Conservation (phyloP, 441 rosid genomes). For the Bruguiera hainesii region DNA sequence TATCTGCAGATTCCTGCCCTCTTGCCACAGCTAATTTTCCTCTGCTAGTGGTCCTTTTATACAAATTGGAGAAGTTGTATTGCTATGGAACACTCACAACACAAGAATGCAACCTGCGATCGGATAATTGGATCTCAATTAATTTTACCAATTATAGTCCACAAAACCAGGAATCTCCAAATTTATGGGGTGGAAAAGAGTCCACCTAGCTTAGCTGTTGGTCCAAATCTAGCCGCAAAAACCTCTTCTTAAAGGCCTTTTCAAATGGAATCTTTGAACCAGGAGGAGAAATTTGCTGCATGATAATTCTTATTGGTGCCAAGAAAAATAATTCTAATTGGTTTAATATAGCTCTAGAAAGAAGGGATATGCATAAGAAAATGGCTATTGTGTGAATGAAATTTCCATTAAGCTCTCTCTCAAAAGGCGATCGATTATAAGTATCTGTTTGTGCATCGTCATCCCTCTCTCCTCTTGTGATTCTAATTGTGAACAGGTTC, state of each 20-base stretch:
- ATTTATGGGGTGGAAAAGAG: not conserved
- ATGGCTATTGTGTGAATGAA: slow-evolving; percentile 28
- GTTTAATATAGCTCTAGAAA: not conserved
- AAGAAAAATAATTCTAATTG: not conserved
- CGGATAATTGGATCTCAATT: not conserved
- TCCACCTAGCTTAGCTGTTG: slow-evolving; percentile 10
- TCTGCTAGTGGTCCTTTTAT: slow-evolving; percentile 33
- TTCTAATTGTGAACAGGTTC: not conserved
- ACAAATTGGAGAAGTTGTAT: slow-evolving; percentile 31
- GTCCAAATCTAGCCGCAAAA: slow-evolving; percentile 22
- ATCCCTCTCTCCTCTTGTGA: not conserved
- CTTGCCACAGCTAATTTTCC: slow-evolving; percentile 14
- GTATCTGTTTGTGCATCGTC: slow-evolving; percentile 15
- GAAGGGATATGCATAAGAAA: slow-evolving; percentile 21
- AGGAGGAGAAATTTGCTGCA: slow-evolving; percentile 2
- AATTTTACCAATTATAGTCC: not conserved
- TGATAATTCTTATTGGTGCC: not conserved
- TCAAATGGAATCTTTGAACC: slow-evolving; percentile 24
- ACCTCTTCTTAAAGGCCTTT: not conserved
- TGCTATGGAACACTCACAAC: not conserved
- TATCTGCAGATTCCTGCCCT: slow-evolving; percentile 21
- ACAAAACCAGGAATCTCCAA: slow-evolving; percentile 16
- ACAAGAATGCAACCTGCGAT: not conserved
- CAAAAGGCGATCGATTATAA: slow-evolving; percentile 2
- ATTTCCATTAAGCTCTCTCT: slow-evolving; percentile 12